Evolutionary conservation across 73 alveolate species (phyloP), one percentile per base, ranked within the genome.

Genomic region (Paramecium caudatum): DNA sequence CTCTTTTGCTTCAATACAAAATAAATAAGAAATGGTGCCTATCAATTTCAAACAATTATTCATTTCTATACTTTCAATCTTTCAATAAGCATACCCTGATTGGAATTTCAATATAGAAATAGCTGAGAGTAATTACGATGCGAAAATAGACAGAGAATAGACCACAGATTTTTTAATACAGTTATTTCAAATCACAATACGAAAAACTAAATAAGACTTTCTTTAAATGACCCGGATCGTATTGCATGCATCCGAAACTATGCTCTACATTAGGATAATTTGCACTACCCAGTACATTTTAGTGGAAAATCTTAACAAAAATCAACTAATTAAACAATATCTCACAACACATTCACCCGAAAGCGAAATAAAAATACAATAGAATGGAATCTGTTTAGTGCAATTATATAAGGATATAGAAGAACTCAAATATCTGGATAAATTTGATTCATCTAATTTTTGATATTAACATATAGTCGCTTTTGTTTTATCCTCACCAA

Each of bases 31-130:
- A 65, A 33, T 30, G 0, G n/a, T 33, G 2, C n/a, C 12, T 33
- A 33, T 65, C 34, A 49, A 65, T 32, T 65, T 65, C 34, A 65
- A 65, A 65, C 1, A 10, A 1, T 4, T 65, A 7, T 65, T 65
- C 34, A n/a, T 13, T 32, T 4, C 61, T 1, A 65, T 65, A 13
- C 16, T 65, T 8, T 65, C 47, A 33, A 3, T 33, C 8, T 65
- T 65, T 65, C 3, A 30, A 65, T 25, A 13, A 65, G 83, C 83
- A 1, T 65, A 65, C 15, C 3, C 55, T 32, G 83, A 34, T 33
- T 5, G 7, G 13, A 33, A 65, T n/a, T 8, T 33, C 0, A 32
- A 30, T 32, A 25, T 65, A 32, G 83, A 65, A 25, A 32, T 19
- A 5, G 34, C 83, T 33, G 83, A 30, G 16, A 13, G 10, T 33